Base-by-base conservation (phyloP, 805 yeast species). In the Candida berthetii region DNA sequence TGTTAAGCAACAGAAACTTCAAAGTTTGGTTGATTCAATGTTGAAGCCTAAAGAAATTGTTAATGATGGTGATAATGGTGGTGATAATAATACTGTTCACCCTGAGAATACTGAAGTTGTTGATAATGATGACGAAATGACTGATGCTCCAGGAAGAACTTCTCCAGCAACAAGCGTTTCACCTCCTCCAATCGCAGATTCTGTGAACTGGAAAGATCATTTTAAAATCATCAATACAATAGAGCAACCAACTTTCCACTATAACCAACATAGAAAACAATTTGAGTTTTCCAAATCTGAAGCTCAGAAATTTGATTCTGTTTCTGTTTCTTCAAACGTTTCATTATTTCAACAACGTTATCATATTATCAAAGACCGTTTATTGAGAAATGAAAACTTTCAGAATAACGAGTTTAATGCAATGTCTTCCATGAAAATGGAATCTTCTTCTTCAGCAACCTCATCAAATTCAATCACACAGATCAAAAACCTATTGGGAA, bases 401-500 rank as follows among this genome's bases (percentile, higher is more conserved):
- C 89, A 82, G 53, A 48, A 48, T 22, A 50, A 48, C 25, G 44
- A 46, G 1, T 58, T 59, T 42, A 64, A 65, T 36, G 62, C 72
- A 16, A 47, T 60, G 36, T 56, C 66, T 0, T 60, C 67, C 1
- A 55, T 63, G 43, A 42, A 46, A 44, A 31, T 39, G 1, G 31
- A 27, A 6, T n/a, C 34, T 6, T 27, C 34, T 6, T 27, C 17
- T 19, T 16, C 46, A 17, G 48, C 43, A 14, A 31, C 37, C 2
- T 44, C 13, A 16, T n/a, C 39, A 20, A 51, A 43, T 40, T 48
- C 72, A 3, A 66, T 91, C 36, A 85, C 96, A 0, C 69, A 78
- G 32, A 80, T 93, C 41, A 90, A 90, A 53, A 90, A 90, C 58
- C 65, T 93, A 44, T 59, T 93, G 24, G 99, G 99, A 25, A 67